Base-by-base conservation (phyloP, 2,329 filamentous ascomycete genomes). In the Diaporthe sp. region DNA sequence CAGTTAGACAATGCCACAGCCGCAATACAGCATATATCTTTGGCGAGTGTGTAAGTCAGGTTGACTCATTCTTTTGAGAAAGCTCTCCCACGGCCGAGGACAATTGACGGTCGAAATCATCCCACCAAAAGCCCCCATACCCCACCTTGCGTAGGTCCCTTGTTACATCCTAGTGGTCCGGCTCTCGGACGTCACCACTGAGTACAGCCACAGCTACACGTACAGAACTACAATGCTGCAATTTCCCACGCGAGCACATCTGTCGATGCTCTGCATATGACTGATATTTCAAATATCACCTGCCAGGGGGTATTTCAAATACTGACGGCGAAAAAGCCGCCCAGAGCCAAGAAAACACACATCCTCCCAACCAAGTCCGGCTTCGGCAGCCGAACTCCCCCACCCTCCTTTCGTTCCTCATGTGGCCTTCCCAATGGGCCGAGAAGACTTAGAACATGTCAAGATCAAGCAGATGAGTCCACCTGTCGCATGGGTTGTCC, bases 61-160 rank as follows among this genome's bases (percentile, higher is more conserved):
- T 68, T 68, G 46, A 53, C 13, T 68, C 46, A 53, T 39, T 51
- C 44, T 8, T 15, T 12, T 51, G 31, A 12, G 22, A 68, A 34
- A 68, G 62, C 22, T 25, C 28, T 39, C 15, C 19, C 6, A 61
- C 10, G n/a, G 9, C 1, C 7, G 31, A 53, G 62, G 44, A 51
- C 62, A 34, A 34, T 53, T 68, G 65, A 68, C 31, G 31, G 22
- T n/a, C 65, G 31, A 31, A 39, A 53, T 53, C 65, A 68, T 53
- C 65, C 46, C 65, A 68, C 65, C 65, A 28, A 39, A 9, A 13
- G 37, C 28, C 60, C 58, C 58, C 25, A 67, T 65, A 65, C 62
- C 62, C 62, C 62, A 68, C 62, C 19, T 68, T 68, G 39, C 62
- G 62, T 68, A 68, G 60, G 39, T 62, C 55, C n/a, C 25, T 65